Percentiles rank a stretch among this genome's conserved stretches.
These are phyloP conservation scores for Zychaea mexicana DNA, from an alignment of 371 early-diverging fungal species.

Conservation along the genomic window DNA sequence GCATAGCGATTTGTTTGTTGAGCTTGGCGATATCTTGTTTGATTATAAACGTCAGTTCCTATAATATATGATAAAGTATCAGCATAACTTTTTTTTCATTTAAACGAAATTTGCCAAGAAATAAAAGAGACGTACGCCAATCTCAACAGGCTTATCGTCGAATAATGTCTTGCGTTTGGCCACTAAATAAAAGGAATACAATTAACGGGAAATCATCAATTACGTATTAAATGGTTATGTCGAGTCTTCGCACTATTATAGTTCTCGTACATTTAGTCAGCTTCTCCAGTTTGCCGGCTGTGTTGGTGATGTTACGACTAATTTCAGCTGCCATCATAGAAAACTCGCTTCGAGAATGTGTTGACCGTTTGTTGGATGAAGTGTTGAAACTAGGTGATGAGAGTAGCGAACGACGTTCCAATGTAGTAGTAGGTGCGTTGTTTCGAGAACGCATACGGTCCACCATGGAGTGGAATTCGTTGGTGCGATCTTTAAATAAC, in stretches of 20 bases:
- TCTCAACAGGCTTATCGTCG: slow-evolving; percentile 76
- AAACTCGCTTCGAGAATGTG: slow-evolving; percentile 53
- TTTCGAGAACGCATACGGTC: slow-evolving; percentile 45
- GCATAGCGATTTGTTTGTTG: slow-evolving; percentile 86
- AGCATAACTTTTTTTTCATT: no score
- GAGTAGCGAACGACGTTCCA: slow-evolving; percentile 43
- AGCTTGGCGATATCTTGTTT: slow-evolving; percentile 95
- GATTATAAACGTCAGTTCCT: slow-evolving; percentile 91
- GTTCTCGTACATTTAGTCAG: slow-evolving; percentile 70
- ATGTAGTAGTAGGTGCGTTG: slow-evolving; percentile 20
- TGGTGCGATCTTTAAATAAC: slow-evolving; percentile 54
- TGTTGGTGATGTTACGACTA: slow-evolving; percentile 62
- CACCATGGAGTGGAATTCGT: slow-evolving; percentile 53
- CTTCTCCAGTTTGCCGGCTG: slow-evolving; percentile 69
- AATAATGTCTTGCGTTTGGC: slow-evolving; percentile 76
- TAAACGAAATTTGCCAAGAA: no score
- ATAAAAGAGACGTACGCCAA: slow-evolving; percentile 51
- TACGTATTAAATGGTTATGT: no score
- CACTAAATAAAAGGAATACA: slow-evolving; percentile 45
- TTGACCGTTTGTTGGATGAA: slow-evolving; percentile 15
- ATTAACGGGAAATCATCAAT: neutral
- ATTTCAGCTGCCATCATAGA: slow-evolving; percentile 66
- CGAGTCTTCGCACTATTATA: no score
- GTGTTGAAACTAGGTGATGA: slow-evolving; percentile 17
- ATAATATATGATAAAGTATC: slow-evolving; percentile 10